Evolutionary conservation across 331 rosid species (phyloP).

Genomic region (Phaseolus coccineus): DNA sequence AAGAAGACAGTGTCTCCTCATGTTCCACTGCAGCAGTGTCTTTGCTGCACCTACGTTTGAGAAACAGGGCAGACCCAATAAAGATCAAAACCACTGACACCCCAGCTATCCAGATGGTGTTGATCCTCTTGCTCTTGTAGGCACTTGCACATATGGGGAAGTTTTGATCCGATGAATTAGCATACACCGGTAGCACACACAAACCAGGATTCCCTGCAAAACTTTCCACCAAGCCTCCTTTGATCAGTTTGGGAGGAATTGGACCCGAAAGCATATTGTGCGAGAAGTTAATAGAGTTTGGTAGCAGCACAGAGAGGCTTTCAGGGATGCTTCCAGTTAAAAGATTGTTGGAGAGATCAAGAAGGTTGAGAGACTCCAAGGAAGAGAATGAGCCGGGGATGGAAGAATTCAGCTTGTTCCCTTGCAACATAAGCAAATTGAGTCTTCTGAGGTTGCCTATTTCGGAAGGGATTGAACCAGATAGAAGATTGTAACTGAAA

Average conservation of each 20-base stretch:
- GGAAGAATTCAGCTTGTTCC: constrained; percentile 73
- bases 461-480: constrained; percentile 87
- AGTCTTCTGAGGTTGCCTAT: constrained; percentile 77
- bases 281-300: constrained; percentile 88
- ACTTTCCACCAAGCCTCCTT: constrained; percentile 91
- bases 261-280: constrained; percentile 87
- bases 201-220: constrained; percentile 83
- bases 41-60: constrained; percentile 65
- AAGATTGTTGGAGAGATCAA: constrained; percentile 85
- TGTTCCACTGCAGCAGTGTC: constrained; percentile 64
- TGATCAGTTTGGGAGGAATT: constrained; percentile 74
- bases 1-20: constrained; percentile 69
- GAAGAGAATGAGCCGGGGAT: constrained; percentile 78
- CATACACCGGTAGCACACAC: constrained; percentile 61
- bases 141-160: constrained; percentile 64
- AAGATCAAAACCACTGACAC: constrained; percentile 68
- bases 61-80: constrained; percentile 64
- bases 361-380: constrained; percentile 80
- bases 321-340: constrained; percentile 88
- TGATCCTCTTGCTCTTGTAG: constrained; percentile 55
- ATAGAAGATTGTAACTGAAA: constrained; percentile 76
- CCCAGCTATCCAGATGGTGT: constrained; percentile 79
- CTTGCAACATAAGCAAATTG: constrained; percentile 79
- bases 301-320: constrained; percentile 70
- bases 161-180: constrained; percentile 58